phyloP scores from a whole-genome alignment of 805 yeast genomes.

The Starmera dryadoides region DNA sequence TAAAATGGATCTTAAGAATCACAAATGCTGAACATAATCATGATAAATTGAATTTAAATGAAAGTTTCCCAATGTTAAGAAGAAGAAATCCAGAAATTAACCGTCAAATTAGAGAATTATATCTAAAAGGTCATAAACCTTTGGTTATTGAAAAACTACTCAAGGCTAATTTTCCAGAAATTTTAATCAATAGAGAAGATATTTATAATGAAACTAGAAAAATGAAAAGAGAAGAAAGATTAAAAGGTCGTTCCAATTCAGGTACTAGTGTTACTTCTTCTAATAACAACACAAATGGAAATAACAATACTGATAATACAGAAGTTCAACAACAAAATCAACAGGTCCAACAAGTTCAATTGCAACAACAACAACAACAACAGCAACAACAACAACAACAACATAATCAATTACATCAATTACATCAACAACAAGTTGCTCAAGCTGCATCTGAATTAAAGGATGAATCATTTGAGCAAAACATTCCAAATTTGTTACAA shows the following conservation, averaged over 20 bases:
- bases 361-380: slow-evolving; percentile 1
- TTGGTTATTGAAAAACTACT: slow-evolving; percentile 18
- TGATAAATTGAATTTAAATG: slow-evolving; percentile 21
- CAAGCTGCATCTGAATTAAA: slow-evolving; percentile 6
- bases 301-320: too few relatives aligned
- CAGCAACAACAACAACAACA: slow-evolving; percentile 5
- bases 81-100: slow-evolving; percentile 24
- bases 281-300: too few relatives aligned
- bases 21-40: slow-evolving; percentile 22
- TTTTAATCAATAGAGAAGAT: slow-evolving; percentile 22
- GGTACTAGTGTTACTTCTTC: slow-evolving; percentile 1
- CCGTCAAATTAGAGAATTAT: slow-evolving; percentile 22
- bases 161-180: slow-evolving; percentile 18
- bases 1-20: slow-evolving; percentile 20
- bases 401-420: slow-evolving; percentile 3
- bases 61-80: slow-evolving; percentile 23
- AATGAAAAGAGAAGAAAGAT: slow-evolving; percentile 23
- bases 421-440: not conserved
- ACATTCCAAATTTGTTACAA: slow-evolving; percentile 19
- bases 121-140: slow-evolving; percentile 22
- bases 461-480: slow-evolving; percentile 18
- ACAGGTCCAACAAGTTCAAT: not conserved
- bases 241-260: slow-evolving; percentile 3
- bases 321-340: slow-evolving; percentile 6
- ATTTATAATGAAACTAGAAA: slow-evolving; percentile 25